Percentiles rank a stretch among this genome's conserved stretches.
phyloP scores from a whole-genome alignment of 1,284 basidiomycete genomes.

The Xerocomus nothofagi region DNA sequence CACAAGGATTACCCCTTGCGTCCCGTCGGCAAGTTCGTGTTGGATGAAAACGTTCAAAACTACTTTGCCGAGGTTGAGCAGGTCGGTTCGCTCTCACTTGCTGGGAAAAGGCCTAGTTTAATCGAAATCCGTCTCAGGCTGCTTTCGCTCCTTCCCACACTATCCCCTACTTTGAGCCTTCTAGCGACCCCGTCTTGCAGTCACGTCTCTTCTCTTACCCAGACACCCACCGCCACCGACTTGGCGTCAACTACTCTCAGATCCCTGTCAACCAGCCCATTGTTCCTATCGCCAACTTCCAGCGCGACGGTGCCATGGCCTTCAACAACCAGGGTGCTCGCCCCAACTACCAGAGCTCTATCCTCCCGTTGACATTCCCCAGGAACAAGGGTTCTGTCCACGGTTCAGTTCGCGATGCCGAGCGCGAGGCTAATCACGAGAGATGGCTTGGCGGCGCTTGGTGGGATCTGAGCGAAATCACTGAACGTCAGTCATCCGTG shows the following conservation, averaged over 20 bases:
- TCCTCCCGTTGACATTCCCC: slow-evolving; percentile 59
- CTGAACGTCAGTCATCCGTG: slow-evolving; percentile 65
- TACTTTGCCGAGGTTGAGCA: slow-evolving; percentile 89
- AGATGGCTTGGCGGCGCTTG: slow-evolving; percentile 72
- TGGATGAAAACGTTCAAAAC: slow-evolving; percentile 86
- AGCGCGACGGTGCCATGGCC: slow-evolving; percentile 69
- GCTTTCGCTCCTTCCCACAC: slow-evolving; percentile 88
- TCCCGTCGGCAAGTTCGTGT: slow-evolving; percentile 80
- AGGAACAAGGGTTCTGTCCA: slow-evolving; percentile 42
- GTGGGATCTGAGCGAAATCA: slow-evolving; percentile 74
- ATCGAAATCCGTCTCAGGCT: slow-evolving; percentile 41
- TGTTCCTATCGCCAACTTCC: slow-evolving; percentile 82
- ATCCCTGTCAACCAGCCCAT: slow-evolving; percentile 86
- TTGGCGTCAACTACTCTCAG: slow-evolving; percentile 86
- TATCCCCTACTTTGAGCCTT: slow-evolving; percentile 85
- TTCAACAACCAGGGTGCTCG: slow-evolving; percentile 80
- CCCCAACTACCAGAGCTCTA: slow-evolving; percentile 83
- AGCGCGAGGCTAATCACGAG: slow-evolving; percentile 60
- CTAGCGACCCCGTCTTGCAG: slow-evolving; percentile 89
- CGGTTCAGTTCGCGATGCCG: slow-evolving; percentile 38
- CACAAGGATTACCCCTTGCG: slow-evolving; percentile 86
- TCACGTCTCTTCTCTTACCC: slow-evolving; percentile 94
- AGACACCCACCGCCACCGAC: slow-evolving; percentile 88
- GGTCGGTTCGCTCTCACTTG: slow-evolving; percentile 36
- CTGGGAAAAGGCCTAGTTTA: slow-evolving; percentile 8